Conservation (phyloP, 2,329 filamentous ascomycete species). For the Penicillium sp. region DNA sequence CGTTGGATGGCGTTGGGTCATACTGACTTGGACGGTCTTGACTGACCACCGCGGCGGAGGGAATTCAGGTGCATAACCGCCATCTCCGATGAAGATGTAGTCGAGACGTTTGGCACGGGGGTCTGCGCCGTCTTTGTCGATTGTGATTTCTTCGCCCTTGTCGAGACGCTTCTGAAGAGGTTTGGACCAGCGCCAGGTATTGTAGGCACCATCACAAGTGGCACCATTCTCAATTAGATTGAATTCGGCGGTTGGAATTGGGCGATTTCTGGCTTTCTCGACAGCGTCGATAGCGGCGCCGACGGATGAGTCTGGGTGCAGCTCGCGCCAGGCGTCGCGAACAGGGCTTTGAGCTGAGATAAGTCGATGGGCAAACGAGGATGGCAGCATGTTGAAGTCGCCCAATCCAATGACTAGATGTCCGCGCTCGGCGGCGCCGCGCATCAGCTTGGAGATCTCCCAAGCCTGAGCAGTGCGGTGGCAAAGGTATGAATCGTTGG, state of each 20-base stretch:
- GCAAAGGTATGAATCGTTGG: constrained; percentile 80
- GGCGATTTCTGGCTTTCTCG: constrained; percentile 64
- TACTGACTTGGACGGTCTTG: constrained; percentile 67
- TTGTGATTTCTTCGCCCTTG: constrained; percentile 60
- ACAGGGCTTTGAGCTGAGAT: constrained; percentile 76
- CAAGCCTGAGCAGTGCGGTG: constrained; percentile 91
- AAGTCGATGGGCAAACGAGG: constrained; percentile 78
- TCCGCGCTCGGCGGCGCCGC: constrained; percentile 73
- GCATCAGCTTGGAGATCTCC: constrained; percentile 88
- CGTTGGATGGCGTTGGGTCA: constrained; percentile 76
- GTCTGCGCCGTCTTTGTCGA: constrained; percentile 67
- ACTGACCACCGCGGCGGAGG: constrained; percentile 63
- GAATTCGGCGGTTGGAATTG: constrained; percentile 71
- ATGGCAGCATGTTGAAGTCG: constrained; percentile 95
- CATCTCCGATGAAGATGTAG: constrained; percentile 81
- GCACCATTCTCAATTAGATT: constrained; percentile 80
- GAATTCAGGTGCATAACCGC: constrained; percentile 34
- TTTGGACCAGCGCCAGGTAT: constrained; percentile 91
- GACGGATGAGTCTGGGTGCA: constrained; percentile 80
- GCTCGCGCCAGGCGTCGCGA: constrained; percentile 76
- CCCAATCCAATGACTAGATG: constrained; percentile 83
- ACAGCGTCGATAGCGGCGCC: constrained; percentile 67
- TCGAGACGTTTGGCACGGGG: constrained; percentile 81
- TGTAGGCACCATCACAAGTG: constrained; percentile 80
- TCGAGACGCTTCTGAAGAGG: constrained; percentile 65